These are phyloP conservation scores for Ophiocordyceps camponoti-floridani DNA, from an alignment of 2,329 filamentous ascomycete species.

Conservation along the genomic window DNA sequence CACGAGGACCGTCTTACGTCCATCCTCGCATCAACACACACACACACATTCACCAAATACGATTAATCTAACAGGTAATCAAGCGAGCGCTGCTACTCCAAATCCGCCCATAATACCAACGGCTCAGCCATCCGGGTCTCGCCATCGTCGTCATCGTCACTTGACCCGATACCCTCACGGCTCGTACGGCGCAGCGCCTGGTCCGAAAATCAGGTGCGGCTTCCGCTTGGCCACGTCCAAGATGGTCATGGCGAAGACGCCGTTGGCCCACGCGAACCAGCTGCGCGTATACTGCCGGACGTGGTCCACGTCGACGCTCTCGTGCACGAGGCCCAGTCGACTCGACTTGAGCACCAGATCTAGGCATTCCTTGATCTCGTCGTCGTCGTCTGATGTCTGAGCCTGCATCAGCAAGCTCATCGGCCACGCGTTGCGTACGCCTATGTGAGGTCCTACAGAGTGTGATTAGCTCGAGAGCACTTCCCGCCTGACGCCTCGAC, in stretches of 20 bases:
- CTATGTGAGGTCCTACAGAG: constrained; percentile 44
- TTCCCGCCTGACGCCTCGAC: constrained; percentile 7
- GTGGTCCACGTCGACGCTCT: constrained; percentile 71
- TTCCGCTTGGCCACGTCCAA: constrained; percentile 78
- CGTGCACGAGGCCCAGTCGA: constrained; percentile 68
- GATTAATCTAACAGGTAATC: too few relatives aligned
- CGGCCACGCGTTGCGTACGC: constrained; percentile 83
- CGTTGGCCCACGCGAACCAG: constrained; percentile 98
- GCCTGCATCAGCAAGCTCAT: constrained; percentile 89
- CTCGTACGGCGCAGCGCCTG: constrained; percentile 40
- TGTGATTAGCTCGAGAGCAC: constrained; percentile 4
- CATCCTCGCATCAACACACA: too few relatives aligned
- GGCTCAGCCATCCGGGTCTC: too few relatives aligned
- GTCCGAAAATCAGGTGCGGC: constrained; percentile 68
- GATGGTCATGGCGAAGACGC: constrained; percentile 84
- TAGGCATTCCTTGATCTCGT: constrained; percentile 61
- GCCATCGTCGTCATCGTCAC: neutral
- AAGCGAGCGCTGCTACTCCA: too few relatives aligned
- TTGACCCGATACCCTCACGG: constrained; percentile 14
- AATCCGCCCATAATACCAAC: too few relatives aligned
- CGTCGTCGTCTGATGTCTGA: constrained; percentile 69
- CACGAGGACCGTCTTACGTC: too few relatives aligned
- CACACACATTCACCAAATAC: too few relatives aligned
- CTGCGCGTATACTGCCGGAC: constrained; percentile 57
- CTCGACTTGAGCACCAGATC: constrained; percentile 59